phyloP scores from a whole-genome alignment of 2,329 filamentous ascomycete genomes.

The Colletotrichum ledebouriae region DNA sequence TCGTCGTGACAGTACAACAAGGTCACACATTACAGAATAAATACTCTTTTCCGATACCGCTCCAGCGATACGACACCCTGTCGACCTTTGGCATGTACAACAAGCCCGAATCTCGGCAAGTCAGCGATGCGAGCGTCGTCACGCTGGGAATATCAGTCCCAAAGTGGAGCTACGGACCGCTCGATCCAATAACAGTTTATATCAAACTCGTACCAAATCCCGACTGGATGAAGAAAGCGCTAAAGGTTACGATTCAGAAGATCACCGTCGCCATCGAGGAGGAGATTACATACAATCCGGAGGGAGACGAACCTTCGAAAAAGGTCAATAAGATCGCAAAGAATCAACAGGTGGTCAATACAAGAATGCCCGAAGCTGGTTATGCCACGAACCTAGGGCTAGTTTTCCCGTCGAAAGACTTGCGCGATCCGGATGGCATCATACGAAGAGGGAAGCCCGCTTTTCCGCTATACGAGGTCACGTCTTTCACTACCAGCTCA shows the following conservation, averaged over 20 bases:
- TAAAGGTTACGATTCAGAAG: conserved; percentile 91
- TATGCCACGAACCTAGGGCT: conserved; percentile 94
- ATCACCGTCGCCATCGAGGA: conserved; percentile 96
- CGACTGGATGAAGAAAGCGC: conserved; percentile 91
- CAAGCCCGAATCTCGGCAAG: conserved; percentile 88
- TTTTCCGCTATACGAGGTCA: conserved; percentile 90
- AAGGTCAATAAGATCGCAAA: conserved; percentile 90
- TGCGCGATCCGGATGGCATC: conserved; percentile 88
- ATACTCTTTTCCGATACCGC: conserved; percentile 89
- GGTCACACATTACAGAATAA: conserved; percentile 89
- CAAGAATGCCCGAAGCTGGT: conserved; percentile 89
- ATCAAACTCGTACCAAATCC: conserved; percentile 94
- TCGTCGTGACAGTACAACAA: conserved; percentile 96
- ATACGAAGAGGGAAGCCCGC: conserved; percentile 86
- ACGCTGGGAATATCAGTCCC: conserved; percentile 93
- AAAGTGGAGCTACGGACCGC: conserved; percentile 94
- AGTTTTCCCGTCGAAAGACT: conserved; percentile 90
- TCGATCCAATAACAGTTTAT: conserved; percentile 95
- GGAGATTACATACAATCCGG: conserved; percentile 98
- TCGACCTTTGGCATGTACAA: conserved; percentile 99
- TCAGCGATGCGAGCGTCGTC: conserved; percentile 89
- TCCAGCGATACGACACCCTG: conserved; percentile 94
- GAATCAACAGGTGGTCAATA: conserved; percentile 83
- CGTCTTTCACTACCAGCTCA: conserved; percentile 92
- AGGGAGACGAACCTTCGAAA: conserved; percentile 93